Conservation (phyloP, 306 rosid species). For the Parietaria judaica region DNA sequence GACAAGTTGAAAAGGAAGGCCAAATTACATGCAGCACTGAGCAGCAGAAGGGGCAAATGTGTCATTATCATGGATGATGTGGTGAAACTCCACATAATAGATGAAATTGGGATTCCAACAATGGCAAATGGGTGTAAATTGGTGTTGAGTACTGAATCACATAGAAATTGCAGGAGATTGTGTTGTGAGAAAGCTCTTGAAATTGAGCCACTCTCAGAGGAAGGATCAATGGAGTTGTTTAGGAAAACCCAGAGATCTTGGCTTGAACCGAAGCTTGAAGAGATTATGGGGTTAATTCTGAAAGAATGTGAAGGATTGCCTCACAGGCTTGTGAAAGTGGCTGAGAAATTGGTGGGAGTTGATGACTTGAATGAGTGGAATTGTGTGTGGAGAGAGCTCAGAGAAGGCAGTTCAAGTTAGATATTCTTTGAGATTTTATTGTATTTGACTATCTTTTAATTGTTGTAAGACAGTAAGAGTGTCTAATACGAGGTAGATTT, state of each 20-base stretch:
- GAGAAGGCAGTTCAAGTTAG: not conserved
- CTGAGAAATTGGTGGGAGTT: constrained; percentile 13
- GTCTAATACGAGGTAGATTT: too few species aligned
- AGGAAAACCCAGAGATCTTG: not conserved
- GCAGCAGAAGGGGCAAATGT: not conserved
- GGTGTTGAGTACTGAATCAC: not conserved
- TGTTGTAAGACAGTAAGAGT: too few species aligned
- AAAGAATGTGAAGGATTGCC: constrained; percentile 15
- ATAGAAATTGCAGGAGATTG: not conserved
- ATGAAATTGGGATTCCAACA: constrained; percentile 5
- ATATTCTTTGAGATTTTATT: not conserved
- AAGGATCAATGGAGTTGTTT: not conserved
- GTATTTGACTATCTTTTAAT: too few species aligned
- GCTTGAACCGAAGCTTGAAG: not conserved
- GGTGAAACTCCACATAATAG: not conserved
- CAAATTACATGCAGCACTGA: not conserved
- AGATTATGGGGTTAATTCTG: not conserved
- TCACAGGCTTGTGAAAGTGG: not conserved
- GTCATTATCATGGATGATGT: constrained; percentile 8
- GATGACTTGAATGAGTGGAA: constrained; percentile 16
- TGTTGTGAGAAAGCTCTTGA: not conserved
- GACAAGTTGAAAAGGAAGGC: constrained; percentile 1
- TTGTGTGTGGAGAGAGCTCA: constrained; percentile 2
- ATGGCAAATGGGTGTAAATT: not conserved
- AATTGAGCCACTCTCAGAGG: constrained; percentile 6